phyloP scores from a whole-genome alignment of 257 asterid species.

The Solanum paucissectum region DNA sequence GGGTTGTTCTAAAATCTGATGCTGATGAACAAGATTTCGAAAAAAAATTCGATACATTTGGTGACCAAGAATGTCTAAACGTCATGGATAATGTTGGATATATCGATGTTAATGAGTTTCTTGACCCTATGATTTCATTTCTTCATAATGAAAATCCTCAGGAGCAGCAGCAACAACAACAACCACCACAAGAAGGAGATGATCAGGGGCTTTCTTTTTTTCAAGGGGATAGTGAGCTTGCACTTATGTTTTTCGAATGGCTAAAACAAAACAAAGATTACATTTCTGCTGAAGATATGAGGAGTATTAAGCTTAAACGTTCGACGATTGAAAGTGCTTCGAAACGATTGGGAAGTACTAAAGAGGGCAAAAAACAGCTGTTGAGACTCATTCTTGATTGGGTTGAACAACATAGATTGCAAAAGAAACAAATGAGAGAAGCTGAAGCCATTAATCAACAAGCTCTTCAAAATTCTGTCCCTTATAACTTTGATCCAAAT shows the following conservation, averaged over 20 bases:
- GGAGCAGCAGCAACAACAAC: conserved; percentile 3
- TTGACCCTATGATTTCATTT: conserved; percentile 58
- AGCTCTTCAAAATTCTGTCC: background rate
- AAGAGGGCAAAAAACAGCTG: conserved; percentile 70
- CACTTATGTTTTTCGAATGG: conserved; percentile 73
- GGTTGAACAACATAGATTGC: conserved; percentile 73
- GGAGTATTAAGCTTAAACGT: conserved; percentile 67
- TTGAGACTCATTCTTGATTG: conserved; percentile 69
- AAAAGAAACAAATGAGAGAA: conserved; percentile 33
- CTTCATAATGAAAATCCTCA: conserved; percentile 37
- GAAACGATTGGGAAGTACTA: conserved; percentile 49
- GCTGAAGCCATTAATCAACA: background rate
- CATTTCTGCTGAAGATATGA: conserved; percentile 77
- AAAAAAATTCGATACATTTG: background rate
- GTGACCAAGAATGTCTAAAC: conserved; percentile 34
- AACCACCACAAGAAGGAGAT: background rate
- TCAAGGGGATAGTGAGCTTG: conserved; percentile 53
- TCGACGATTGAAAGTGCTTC: conserved; percentile 77
- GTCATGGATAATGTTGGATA: conserved; percentile 57
- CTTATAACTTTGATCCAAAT: conserved; percentile 1
- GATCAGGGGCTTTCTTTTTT: conserved; percentile 28
- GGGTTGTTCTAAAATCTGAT: conserved; percentile 30
- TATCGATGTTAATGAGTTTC: conserved; percentile 45
- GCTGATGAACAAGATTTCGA: conserved; percentile 22
- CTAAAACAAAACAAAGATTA: conserved; percentile 62